Evolutionary conservation across 371 early-diverging fungal genomes (phyloP), one percentile per base, ranked within the genome.

Genomic region (Fennellomyces sp.): DNA sequence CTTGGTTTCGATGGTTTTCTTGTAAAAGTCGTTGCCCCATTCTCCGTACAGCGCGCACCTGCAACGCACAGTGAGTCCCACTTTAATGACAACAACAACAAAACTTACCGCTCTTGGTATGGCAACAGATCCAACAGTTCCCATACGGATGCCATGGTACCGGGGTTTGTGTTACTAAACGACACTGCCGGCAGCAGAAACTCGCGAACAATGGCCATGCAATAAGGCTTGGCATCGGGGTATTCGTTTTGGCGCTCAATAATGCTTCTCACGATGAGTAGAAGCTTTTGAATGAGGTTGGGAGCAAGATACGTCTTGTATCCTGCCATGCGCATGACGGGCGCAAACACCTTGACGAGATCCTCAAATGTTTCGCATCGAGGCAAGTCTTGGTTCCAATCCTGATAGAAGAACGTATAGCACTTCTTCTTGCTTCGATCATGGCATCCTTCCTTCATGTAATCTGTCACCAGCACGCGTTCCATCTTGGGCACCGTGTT

Each of bases 111-210:
- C 58, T 83, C 84, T 64, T 84, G 80, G 47, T 84, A 88, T 10
- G 87, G 80, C 31, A 89, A 70, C 11, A 61, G 63, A 13, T 85
- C 85, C 10, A 94, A 56, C 0, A 96, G 63, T 47, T 81, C 75
- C 95, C 95, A 96, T 4, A 93, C 70, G 47, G 90, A 89, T n/a
- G 85, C 83, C 28, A 83, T 80, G 10, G 81, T 75, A n/a, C 85
- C 89, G 5, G 88, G 89, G 52, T 93, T 94, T 13, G 87, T 73
- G 12, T 79, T 61, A 26, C 84, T 78, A 33, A 88, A 80, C 0
- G 93, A 89, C 6, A 91, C 70, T 0, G 92, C 85, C 1, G 96
- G 95, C 12, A 95, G 65, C 5, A 95, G 69, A 63, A 86, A 81
- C 30, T 87, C 72, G 6, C 91, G 78, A 4, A 88, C 60, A 71